Percentiles rank a stretch among this genome's conserved stretches.
These are phyloP conservation scores for Aspergillus ustus DNA, from an alignment of 2,329 filamentous ascomycete genomes.

Conservation along the genomic window DNA sequence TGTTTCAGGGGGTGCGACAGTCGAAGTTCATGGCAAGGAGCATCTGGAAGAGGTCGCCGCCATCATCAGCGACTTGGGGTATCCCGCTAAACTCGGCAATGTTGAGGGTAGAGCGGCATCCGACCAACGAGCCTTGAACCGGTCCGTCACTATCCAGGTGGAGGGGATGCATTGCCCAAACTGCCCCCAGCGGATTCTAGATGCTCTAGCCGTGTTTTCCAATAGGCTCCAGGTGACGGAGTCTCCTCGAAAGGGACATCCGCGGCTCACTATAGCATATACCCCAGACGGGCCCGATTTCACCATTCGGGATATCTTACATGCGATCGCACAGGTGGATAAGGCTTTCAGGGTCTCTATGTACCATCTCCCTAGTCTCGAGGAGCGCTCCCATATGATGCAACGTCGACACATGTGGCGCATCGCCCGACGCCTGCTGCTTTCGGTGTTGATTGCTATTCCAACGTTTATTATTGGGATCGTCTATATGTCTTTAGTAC, in stretches of 20 bases:
- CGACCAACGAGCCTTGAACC: background rate
- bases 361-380: too few species aligned
- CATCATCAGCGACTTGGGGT: too few species aligned
- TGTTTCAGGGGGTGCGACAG: too few species aligned
- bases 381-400: background rate
- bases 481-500: background rate
- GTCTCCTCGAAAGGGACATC: background rate
- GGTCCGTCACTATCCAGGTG: constrained; percentile 2
- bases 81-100: too few species aligned
- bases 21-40: too few species aligned
- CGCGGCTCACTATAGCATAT: constrained; percentile 4
- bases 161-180: background rate
- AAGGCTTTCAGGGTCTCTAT: too few species aligned
- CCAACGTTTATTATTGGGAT: background rate
- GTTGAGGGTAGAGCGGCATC: too few species aligned
- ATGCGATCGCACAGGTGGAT: background rate
- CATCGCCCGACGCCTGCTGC: background rate
- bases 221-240: background rate
- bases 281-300: constrained; percentile 1
- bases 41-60: too few species aligned
- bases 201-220: background rate
- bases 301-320: constrained; percentile 4
- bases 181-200: constrained; percentile 3
- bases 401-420: background rate
- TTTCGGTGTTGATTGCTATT: background rate